Conservation (phyloP, 768 basidiomycete species). For the Strobilomyces confusus region DNA sequence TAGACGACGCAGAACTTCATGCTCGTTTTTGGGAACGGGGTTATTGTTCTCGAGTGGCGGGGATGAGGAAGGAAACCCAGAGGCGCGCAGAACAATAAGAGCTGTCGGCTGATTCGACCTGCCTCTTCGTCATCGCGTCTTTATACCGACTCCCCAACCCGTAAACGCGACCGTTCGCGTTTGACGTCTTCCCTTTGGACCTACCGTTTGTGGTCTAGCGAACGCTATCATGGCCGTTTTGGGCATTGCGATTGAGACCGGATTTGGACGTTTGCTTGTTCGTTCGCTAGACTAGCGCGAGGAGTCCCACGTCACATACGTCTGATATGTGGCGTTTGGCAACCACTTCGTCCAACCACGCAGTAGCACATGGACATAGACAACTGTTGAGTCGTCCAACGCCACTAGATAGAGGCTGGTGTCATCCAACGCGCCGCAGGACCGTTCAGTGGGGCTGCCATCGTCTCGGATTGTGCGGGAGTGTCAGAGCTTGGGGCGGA, state of each 20-base stretch:
- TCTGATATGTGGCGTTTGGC: not conserved
- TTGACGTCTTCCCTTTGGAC: conserved; percentile 20
- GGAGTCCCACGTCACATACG: not conserved
- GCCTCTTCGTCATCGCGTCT: conserved; percentile 8
- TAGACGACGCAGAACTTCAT: conserved; percentile 28
- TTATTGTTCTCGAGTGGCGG: conserved; percentile 26
- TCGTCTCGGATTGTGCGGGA: too few species aligned
- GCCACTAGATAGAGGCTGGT: too few species aligned
- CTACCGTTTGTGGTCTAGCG: conserved; percentile 23
- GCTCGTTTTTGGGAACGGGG: conserved; percentile 24
- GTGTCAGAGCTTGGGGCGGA: too few species aligned
- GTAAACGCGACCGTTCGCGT: too few species aligned
- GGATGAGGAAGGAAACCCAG: not conserved
- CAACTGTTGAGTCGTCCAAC: too few species aligned
- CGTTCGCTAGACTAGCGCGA: not conserved
- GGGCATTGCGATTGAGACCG: conserved; percentile 22
- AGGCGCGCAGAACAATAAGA: conserved; percentile 32
- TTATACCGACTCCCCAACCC: conserved; percentile 20
- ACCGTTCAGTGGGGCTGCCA: too few species aligned
- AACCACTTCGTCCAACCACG: not conserved
- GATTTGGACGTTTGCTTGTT: conserved; percentile 29
- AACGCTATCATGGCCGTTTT: conserved; percentile 18
- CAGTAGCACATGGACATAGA: too few species aligned
- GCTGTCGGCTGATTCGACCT: not conserved
- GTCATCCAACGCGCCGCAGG: too few species aligned